Evolutionary conservation across 495 filamentous ascomycete genomes (phyloP).

Genomic region (Aspergillus nanangensis): DNA sequence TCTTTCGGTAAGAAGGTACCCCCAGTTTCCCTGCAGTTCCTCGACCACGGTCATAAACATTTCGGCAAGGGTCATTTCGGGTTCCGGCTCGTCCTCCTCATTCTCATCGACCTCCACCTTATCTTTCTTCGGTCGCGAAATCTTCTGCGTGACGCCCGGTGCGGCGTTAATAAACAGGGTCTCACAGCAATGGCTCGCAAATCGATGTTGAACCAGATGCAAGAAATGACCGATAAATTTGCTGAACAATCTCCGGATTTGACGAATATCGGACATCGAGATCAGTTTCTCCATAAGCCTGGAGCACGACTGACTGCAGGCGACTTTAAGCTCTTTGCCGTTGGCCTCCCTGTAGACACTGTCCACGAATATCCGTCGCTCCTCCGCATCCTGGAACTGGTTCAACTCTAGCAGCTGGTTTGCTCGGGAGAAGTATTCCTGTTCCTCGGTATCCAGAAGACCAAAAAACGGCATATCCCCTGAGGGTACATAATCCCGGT

Average conservation of each 20-base stretch:
- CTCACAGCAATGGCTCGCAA: conserved; percentile 96
- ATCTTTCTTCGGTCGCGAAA: conserved; percentile 44
- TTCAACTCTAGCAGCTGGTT: conserved; percentile 86
- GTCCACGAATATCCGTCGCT: conserved; percentile 72
- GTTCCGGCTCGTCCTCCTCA: conserved; percentile 31
- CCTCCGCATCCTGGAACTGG: conserved; percentile 73
- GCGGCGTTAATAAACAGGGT: conserved; percentile 82
- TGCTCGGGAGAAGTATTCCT: conserved; percentile 88
- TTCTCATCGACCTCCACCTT: conserved; percentile 27
- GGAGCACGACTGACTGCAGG: conserved; percentile 91
- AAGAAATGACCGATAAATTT: conserved; percentile 87
- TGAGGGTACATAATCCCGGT: conserved; percentile 6
- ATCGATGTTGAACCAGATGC: conserved; percentile 85
- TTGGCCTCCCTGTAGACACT: conserved; percentile 82
- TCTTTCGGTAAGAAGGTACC: conserved; percentile 77
- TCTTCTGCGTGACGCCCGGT: conserved; percentile 63
- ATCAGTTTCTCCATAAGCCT: conserved; percentile 89
- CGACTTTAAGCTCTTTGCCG: conserved; percentile 93
- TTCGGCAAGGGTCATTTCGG: conserved; percentile 67
- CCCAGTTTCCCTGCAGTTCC: conserved; percentile 78
- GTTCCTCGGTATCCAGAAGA: conserved; percentile 81
- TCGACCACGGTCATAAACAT: conserved; percentile 76
- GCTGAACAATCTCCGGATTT: conserved; percentile 80
- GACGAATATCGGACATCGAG: conserved; percentile 67
- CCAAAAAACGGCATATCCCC: conserved; percentile 73